Conservation (phyloP, 164 flowering plant genomes). For the Magnolia officinalis region DNA sequence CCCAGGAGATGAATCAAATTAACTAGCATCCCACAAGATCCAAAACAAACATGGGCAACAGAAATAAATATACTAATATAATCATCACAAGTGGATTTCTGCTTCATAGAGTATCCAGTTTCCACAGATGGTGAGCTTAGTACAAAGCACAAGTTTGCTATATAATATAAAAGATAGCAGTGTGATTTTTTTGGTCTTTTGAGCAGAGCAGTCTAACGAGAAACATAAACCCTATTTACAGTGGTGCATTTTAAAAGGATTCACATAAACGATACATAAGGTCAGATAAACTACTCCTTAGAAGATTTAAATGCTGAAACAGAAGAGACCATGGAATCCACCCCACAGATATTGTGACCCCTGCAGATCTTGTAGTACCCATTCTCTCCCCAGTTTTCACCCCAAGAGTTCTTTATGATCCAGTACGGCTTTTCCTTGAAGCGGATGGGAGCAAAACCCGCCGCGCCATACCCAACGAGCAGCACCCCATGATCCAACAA, state of each 20-base stretch:
- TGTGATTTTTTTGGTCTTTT: too few species aligned
- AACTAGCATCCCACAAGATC: too few species aligned
- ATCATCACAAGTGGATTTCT: too few species aligned
- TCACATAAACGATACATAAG: too few species aligned
- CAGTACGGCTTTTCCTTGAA: slow-evolving; percentile 85
- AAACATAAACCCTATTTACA: neutral
- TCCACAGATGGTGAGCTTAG: too few species aligned
- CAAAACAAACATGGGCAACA: too few species aligned
- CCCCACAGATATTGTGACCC: slow-evolving; percentile 82
- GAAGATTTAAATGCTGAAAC: slow-evolving; percentile 51
- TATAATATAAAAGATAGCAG: too few species aligned
- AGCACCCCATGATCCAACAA: slow-evolving; percentile 85
- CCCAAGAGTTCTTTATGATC: slow-evolving; percentile 98
- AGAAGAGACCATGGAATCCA: slow-evolving; percentile 89
- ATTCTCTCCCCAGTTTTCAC: slow-evolving; percentile 84
- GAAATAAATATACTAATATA: too few species aligned
- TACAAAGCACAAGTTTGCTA: too few species aligned
- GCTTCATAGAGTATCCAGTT: too few species aligned
- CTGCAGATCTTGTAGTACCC: slow-evolving; percentile 94
- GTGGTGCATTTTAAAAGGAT: neutral
- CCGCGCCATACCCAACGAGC: slow-evolving; percentile 78
- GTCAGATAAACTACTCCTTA: neutral
- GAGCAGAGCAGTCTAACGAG: neutral
- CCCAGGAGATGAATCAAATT: too few species aligned
- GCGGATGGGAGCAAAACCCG: slow-evolving; percentile 65